Base-by-base conservation (phyloP, 257 asterid species). In the Ballota nigra region DNA sequence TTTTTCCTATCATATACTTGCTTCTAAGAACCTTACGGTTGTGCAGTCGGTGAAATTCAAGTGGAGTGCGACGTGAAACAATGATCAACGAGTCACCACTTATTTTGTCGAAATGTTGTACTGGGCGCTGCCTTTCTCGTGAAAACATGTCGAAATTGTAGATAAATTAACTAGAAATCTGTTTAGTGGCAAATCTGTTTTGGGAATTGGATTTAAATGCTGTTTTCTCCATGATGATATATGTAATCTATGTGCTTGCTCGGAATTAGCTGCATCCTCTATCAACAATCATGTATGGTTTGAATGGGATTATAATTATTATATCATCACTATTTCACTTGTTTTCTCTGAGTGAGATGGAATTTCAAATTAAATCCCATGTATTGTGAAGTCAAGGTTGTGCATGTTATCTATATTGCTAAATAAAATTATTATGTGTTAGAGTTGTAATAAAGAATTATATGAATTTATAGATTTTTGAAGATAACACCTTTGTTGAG, bases 21-120 rank as follows among this genome's bases (percentile, higher is more conserved):
- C 55, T 38, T 43, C 31, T 63, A 51, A 10, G 66, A 38, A 38
- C 28, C 61, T 59, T 18, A 43, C 33, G 56, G 5, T 70, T 66
- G 57, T 79, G 90, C 96, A 93, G 98, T 51, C 29, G 98, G 98
- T 8, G 96, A 87, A 58, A 49, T 91, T 64, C 83, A 91, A 82
- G 96, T 85, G 73, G 97, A 89, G 76, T 78, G 86, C 40, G 95
- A 85, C 62, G 52, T 74, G 76, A 85, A 89, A 74, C 78, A 79
- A 75, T 23, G 67, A 77, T 68, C 56, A 57, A 51, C 15, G 23
- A n/a, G 56, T 0, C 3, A 2, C 63, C 5, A 15, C 66, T 66
- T 19, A 15, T 34, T 74, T 73, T 79, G 76, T 65, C 15, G 22
- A 43, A 68, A 76, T 55, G 11, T 68, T 13, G 9, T 68, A 68